Percentiles rank a stretch among this genome's conserved stretches.
phyloP scores from a whole-genome alignment of 331 rosid species.

The Telfairia occidentalis region DNA sequence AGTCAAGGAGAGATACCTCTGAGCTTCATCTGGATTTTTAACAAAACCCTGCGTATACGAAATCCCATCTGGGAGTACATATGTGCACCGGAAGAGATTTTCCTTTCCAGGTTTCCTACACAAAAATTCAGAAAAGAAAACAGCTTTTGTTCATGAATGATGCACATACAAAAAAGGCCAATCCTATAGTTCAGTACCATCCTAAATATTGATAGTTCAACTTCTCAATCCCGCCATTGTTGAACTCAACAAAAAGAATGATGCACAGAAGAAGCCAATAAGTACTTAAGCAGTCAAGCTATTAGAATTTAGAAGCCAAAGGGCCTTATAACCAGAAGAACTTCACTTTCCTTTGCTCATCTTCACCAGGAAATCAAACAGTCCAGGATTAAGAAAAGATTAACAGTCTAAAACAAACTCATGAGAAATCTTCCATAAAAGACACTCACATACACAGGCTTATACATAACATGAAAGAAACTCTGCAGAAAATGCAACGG shows the following conservation, averaged over 20 bases:
- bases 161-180: not conserved
- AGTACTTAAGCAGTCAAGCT: not conserved
- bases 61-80: constrained; percentile 84
- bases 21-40: constrained; percentile 59
- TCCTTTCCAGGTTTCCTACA: constrained; percentile 46
- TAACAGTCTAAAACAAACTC: not conserved
- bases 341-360: not conserved
- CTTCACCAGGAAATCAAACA: not conserved
- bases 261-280: not conserved
- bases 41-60: constrained; percentile 62
- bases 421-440: not conserved
- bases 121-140: not conserved
- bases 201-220: no score
- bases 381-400: not conserved
- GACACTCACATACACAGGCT: not conserved
- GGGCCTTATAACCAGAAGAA: not conserved
- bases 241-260: no score
- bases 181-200: no score
- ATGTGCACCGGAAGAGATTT: constrained; percentile 59
- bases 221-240: no score
- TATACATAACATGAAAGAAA: not conserved
- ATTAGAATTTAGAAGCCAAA: not conserved
- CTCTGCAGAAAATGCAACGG: not conserved
- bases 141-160: not conserved
- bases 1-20: constrained; percentile 34